Evolutionary conservation across 768 basidiomycete species (phyloP), one percentile per base, ranked within the genome.

Genomic region (Pilatotrama ljubarskyi): DNA sequence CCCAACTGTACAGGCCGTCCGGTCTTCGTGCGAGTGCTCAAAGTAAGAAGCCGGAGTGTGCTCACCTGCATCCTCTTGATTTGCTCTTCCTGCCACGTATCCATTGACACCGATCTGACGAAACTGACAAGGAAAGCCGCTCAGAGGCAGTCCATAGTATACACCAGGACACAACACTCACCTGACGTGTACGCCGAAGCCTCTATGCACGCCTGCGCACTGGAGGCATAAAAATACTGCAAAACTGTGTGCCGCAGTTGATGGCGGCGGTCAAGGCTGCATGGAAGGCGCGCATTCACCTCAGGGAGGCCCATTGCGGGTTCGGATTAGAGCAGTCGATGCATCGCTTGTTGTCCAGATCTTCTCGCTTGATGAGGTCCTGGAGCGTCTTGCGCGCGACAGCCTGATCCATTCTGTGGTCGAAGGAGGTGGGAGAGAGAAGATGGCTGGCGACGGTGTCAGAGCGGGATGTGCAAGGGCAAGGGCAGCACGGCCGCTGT

Each of bases 151-250:
- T 37, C 29, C 22, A 55, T 40, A 51, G 8, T 49, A 35, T 14
- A 35, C 11, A 43, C 38, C n/a, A 44, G 51, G 40, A 32, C 52
- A 47, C 47, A 18, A 41, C 26, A 67, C 64, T 47, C 61, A 78
- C 90, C 88, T 91, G 72, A 98, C 85, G 74, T 98, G 96, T 15
- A 97, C 95, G 42, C 96, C 96, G 70, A 97, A 93, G 2, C 92
- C 88, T 76, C 92, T 78, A 75, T 95, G 95, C 40, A 83, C 76
- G 36, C 90, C 90, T 26, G 88, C 88, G 70, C 91, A 91, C 74
- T 93, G 93, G 22, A 99, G 79, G 74, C 96, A 99, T 56, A 98
- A 82, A 71, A 96, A 95, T 57, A 93, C 80, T 37, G 92, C 91
- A 69, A 91, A 90, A 73, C 87, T 90, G 72, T 54, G 42, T 37